Base-by-base conservation (phyloP, 176 grass and related monocot genomes). In the Cenchrus purpureus region DNA sequence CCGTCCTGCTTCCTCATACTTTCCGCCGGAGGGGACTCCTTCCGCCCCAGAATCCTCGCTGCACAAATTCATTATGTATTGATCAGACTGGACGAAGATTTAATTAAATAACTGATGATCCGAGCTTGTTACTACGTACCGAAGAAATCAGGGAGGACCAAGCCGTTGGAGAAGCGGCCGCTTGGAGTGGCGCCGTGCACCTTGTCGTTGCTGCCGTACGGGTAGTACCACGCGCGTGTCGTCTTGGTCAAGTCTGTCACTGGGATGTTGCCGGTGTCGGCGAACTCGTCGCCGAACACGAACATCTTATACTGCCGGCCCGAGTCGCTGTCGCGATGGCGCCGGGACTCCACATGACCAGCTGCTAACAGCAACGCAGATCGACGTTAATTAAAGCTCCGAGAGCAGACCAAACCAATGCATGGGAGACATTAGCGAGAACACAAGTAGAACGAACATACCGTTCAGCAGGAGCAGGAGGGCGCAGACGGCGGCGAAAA, bases 141-240 rank as follows among this genome's bases (percentile, higher is more conserved):
- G 10, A 89, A 6, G 68, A 89, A 32, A 67, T 84, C 82, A 29
- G 87, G 17, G 15, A 74, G 82, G 32, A 89, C 87, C 50, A 84
- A 43, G 59, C 31, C 77, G 44, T 89, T 84, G 68, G 87, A 89
- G 82, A 84, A 84, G 51, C 86, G 86, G 45, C 80, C 80, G 74
- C 40, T 62, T 8, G 80, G 20, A 6, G 10, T 20, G 0, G 2
- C 28, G 55, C 46, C 48, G 31, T 80, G 78, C 10, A 67, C 5
- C 42, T 40, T 37, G 43, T 74, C 68, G 0, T 44, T 62, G 81
- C 16, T 40, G 37, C 37, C 37, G 37, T 40, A 40, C 37, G 37
- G 37, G 37, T 40, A 40, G 37, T 40, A 40, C 87, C 81, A 89
- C 32, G 83, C 75, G 2, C 87, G 87, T 50, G 87, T 74, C 17